Base-by-base conservation (phyloP, 2,329 filamentous ascomycete species). In the Aspergillus bombycis region DNA sequence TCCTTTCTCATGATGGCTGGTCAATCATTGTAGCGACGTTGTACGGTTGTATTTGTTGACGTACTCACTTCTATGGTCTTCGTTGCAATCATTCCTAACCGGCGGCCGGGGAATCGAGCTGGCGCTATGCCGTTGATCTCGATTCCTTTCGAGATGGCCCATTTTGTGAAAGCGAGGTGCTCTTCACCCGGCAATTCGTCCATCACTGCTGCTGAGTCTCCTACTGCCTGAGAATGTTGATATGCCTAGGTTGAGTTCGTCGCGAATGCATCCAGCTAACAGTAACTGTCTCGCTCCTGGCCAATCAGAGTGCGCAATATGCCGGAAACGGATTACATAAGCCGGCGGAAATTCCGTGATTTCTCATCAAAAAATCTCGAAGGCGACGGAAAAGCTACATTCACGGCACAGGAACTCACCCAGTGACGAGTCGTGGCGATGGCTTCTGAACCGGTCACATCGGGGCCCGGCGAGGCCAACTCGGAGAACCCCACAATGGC, bases 21-120 rank as follows among this genome's bases (percentile, higher is more conserved):
- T 55, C 19, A 48, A 28, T 36, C 12, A 60, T n/a, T 46, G 14
- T 30, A 48, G 10, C 3, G 1, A 5, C 8, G 23, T 43, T 36
- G 23, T 23, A 23, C 30, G 34, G 30, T 34, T 32, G 23, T 14
- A 14, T 23, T 14, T 16, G 34, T 43, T 53, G 45, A 46, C 11
- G n/a, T 53, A 62, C 65, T 62, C 53, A 91, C 90, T 79, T 89
- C 79, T 64, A 94, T 83, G 7, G 84, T 79, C 45, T 84, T 84
- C 16, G 86, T 88, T 9, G 92, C 89, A 32, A 93, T 82, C 56
- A 96, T 87, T 45, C 93, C 93, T 62, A 94, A 85, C 48, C 93
- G 92, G 62, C 90, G 84, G 3, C 88, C 89, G 1, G 89, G 86
- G n/a, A 96, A 87, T 55, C 80, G 81, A 45, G 86, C 83, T 3